Percentiles rank a stretch among this genome's conserved stretches.
Conservation (phyloP, 371 early-diverging fungal genomes). For the Mucor saturninus region DNA sequence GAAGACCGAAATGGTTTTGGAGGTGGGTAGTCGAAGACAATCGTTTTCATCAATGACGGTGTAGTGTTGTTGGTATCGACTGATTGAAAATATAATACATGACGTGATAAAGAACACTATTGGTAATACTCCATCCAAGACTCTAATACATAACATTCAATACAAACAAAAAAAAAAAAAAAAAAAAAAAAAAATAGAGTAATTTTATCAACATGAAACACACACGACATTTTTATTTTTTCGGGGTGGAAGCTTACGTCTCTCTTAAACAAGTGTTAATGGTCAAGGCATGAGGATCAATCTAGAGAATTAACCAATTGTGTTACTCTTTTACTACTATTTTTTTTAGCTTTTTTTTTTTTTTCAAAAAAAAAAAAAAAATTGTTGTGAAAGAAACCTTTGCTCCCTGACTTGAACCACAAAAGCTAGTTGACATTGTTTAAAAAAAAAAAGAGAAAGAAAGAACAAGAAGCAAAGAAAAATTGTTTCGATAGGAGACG, state of each 20-base stretch:
- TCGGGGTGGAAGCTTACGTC: conserved; percentile 22
- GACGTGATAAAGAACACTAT: conserved; percentile 38
- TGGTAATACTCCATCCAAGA: conserved; percentile 43
- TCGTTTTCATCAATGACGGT: conserved; percentile 17
- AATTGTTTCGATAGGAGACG: not conserved
- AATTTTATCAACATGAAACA: conserved; percentile 6
- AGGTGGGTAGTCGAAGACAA: conserved; percentile 43
- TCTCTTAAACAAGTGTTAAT: conserved; percentile 44
- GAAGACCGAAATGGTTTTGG: conserved; percentile 38
- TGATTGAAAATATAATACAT: conserved; percentile 23
- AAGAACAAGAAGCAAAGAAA: not conserved
- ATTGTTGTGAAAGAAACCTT: not conserved
- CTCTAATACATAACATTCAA: conserved; percentile 20
- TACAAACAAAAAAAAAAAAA: too few species aligned
- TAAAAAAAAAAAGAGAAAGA: not conserved
- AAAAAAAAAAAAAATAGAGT: not conserved
- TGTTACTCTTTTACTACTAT: not conserved
- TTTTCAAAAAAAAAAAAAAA: not conserved
- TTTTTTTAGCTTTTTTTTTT: not conserved
- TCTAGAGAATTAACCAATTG: not conserved
- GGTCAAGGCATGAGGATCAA: conserved; percentile 23
- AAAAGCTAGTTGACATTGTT: conserved; percentile 30
- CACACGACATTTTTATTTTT: not conserved
- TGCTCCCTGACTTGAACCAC: conserved; percentile 33
- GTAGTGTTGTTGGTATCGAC: conserved; percentile 27